A percentile compares a stretch with the other conserved stretches of the same genome.
These are phyloP conservation scores for Arachis stenosperma DNA, from an alignment of 306 rosid genomes.

Conservation along the genomic window DNA sequence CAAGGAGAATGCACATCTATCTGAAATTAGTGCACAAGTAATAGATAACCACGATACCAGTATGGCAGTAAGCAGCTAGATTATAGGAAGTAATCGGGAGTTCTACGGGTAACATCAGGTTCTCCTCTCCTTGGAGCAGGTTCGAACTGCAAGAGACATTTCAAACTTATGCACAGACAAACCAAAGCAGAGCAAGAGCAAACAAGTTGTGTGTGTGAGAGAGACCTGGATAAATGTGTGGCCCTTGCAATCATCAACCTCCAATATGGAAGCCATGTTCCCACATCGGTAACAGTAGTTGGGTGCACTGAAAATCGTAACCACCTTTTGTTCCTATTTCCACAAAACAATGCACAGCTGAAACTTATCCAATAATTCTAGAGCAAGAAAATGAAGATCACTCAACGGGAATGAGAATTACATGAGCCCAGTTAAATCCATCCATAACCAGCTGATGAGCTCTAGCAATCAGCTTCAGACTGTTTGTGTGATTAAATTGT, in stretches of 20 bases:
- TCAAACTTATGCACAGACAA: constrained; percentile 34
- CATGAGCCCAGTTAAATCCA: constrained; percentile 99
- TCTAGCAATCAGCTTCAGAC: constrained; percentile 95
- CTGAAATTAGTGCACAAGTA: constrained; percentile 44
- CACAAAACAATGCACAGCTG: constrained; percentile 41
- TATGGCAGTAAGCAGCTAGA: constrained; percentile 43
- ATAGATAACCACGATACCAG: constrained; percentile 35
- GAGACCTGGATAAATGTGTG: constrained; percentile 98
- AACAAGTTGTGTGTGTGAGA: constrained; percentile 11
- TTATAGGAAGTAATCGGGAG: constrained; percentile 96
- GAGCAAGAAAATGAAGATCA: constrained; percentile 31
- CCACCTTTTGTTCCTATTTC: constrained; percentile 99
- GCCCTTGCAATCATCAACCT: constrained; percentile 93
- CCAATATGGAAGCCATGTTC: constrained; percentile 99
- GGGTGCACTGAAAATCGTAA: constrained; percentile 97
- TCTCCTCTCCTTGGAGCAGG: constrained; percentile 99
- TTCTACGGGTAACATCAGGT: constrained; percentile 98
- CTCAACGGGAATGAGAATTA: constrained; percentile 45
- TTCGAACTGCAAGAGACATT: constrained; percentile 71
- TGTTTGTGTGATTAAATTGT: constrained; percentile 94
- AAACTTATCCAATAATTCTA: constrained; percentile 16
- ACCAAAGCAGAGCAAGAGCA: constrained; percentile 7
- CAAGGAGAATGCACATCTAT: constrained; percentile 48
- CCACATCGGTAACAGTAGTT: constrained; percentile 99
- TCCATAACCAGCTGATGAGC: constrained; percentile 99